phyloP scores from a whole-genome alignment of 805 yeast genomes.

The Candida boleticola region DNA sequence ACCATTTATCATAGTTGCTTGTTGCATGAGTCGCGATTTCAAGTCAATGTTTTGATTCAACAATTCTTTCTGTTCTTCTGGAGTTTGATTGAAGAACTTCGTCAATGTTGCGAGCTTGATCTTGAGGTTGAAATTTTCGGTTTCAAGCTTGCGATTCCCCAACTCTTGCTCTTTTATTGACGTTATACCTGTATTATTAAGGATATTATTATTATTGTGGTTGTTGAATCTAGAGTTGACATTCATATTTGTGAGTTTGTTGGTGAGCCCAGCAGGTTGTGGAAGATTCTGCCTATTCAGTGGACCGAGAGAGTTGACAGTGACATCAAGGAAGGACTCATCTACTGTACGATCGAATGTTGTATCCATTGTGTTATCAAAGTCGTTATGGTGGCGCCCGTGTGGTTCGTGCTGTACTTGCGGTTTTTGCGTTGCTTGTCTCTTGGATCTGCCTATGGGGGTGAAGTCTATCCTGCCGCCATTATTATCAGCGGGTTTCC shows the following conservation, averaged over 20 bases:
- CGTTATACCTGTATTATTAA: constrained; percentile 10
- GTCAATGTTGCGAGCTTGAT: constrained; percentile 42
- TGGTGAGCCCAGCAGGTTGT: neutral
- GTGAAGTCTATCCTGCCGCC: constrained; percentile 13
- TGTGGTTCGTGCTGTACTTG: neutral
- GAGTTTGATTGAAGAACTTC: constrained; percentile 40
- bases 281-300: constrained; percentile 5
- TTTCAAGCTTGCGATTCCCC: constrained; percentile 25
- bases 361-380: constrained; percentile 6
- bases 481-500: constrained; percentile 1
- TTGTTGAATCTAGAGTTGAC: neutral
- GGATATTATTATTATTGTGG: constrained; percentile 5
- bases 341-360: constrained; percentile 12
- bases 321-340: constrained; percentile 14
- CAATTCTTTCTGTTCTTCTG: constrained; percentile 37
- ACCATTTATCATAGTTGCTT: constrained; percentile 11
- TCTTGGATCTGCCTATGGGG: constrained; percentile 13
- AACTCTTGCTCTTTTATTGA: constrained; percentile 22
- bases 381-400: neutral
- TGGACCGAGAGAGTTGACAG: constrained; percentile 7
- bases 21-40: constrained; percentile 22
- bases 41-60: constrained; percentile 37
- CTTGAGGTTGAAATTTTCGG: constrained; percentile 45
- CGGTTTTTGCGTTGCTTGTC: constrained; percentile 1
- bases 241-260: too few species aligned